Percentiles rank a stretch among this genome's conserved stretches.
Conservation (phyloP, 495 filamentous ascomycete genomes). For the Cairneyella variabilis region DNA sequence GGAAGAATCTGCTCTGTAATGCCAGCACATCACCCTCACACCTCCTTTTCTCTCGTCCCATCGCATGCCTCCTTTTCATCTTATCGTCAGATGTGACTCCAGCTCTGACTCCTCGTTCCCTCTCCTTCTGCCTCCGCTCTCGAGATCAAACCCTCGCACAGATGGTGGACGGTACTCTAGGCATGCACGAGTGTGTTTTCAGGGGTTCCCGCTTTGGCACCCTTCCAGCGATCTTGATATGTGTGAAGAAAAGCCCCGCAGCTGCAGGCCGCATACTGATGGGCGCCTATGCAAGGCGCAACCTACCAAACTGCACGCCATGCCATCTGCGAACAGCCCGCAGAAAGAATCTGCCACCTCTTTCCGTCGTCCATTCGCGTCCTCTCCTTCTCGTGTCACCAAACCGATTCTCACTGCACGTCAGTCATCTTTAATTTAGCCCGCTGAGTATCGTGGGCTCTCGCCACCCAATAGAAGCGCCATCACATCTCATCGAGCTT, state of each 20-base stretch:
- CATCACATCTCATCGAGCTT: conserved; percentile 5
- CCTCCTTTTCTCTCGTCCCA: neutral
- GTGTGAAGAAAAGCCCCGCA: too few species aligned
- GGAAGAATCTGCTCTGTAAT: neutral
- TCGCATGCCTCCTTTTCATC: neutral
- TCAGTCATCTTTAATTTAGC: neutral
- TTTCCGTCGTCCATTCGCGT: neutral
- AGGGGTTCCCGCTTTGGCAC: neutral
- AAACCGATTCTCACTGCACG: too few species aligned
- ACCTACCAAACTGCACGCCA: too few species aligned
- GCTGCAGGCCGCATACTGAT: too few species aligned
- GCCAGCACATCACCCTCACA: neutral
- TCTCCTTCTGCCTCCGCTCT: neutral
- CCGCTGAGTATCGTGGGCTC: conserved; percentile 1
- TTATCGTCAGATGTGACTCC: too few species aligned
- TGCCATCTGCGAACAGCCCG: neutral
- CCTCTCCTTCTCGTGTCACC: too few species aligned
- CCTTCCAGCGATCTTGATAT: neutral
- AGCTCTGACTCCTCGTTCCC: neutral
- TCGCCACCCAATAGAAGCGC: conserved; percentile 5
- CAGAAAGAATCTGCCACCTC: neutral
- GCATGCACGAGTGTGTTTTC: neutral
- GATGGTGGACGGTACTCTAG: neutral
- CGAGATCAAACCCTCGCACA: neutral
- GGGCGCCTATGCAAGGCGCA: too few species aligned